Evolutionary conservation across 2,329 filamentous ascomycete species (phyloP), one percentile per base, ranked within the genome.

Genomic region (Mycocentrospora acerina): DNA sequence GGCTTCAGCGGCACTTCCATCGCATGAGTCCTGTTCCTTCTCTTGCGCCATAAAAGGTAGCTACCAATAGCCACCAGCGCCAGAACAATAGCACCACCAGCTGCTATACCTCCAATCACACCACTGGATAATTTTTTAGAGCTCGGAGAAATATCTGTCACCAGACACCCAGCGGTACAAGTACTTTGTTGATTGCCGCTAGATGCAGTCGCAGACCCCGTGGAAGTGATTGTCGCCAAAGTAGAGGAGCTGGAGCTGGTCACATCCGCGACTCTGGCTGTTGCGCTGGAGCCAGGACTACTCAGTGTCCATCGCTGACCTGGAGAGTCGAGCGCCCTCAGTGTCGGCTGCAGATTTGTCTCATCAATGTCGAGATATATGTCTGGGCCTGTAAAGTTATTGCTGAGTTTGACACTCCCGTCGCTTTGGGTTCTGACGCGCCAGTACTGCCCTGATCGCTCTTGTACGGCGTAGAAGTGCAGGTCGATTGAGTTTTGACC

Each of bases 341-440:
- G 29, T 18, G 29, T 39, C 4, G 39, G 28, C n/a, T 34, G 11
- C 13, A 43, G 18, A 14, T 18, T 38, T 7, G 30, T 29, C n/a
- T 37, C 24, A 3, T 34, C 29, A 7, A 51, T 35, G 13, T 42
- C 48, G 3, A 52, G 42, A 26, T 41, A 40, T 3, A 47, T 44
- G 14, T 52, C 43, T 7, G 37, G 25, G 8, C 48, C 48, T 2
- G 42, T 46, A 25, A 38, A 52, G n/a, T 44, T 24, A 24, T 52
- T 52, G 33, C 30, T 49, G 30, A 52, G 40, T 16, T 36, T 46
- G 3, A 41, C 32, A 17, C 29, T 47, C 5, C 40, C 46, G 18
- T 49, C 46, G 14, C 29, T 31, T 31, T 40, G 35, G 7, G 37
- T 16, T 4, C 26, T 35, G 8, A 47, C 14, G 4, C 7, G 17